Evolutionary conservation across 805 yeast genomes (phyloP).

Genomic region (Candida berthetii): DNA sequence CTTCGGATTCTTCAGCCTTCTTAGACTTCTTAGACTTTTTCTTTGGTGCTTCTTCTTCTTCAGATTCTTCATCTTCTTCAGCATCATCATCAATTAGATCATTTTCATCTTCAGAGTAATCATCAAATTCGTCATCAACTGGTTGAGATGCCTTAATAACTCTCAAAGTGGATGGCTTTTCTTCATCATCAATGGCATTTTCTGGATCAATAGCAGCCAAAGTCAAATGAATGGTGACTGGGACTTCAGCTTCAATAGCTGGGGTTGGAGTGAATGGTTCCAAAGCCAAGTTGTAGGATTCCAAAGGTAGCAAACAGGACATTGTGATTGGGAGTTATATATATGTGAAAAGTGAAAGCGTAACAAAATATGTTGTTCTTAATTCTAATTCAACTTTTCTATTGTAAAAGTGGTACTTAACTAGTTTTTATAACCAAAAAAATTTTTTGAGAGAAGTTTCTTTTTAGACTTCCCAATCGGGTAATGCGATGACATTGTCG

Average conservation of each 20-base stretch:
- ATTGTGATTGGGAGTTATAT: constrained; percentile 23
- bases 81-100: constrained; percentile 32
- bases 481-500: background rate
- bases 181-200: constrained; percentile 66
- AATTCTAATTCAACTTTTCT: background rate
- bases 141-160: constrained; percentile 60
- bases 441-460: constrained; percentile 9
- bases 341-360: background rate
- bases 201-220: constrained; percentile 95
- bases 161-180: constrained; percentile 84
- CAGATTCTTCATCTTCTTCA: constrained; percentile 24
- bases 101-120: constrained; percentile 40
- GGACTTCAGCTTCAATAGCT: constrained; percentile 80
- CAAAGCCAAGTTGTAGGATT: constrained; percentile 80
- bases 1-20: constrained; percentile 41
- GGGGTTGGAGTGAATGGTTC: constrained; percentile 85
- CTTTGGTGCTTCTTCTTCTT: constrained; percentile 24
- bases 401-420: background rate
- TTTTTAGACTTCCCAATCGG: constrained; percentile 20
- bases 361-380: background rate
- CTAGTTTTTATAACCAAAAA: background rate
- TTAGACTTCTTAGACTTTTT: constrained; percentile 23
- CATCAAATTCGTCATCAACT: constrained; percentile 41
- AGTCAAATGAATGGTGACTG: constrained; percentile 85
- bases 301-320: constrained; percentile 76